phyloP scores from a whole-genome alignment of 2,329 filamentous ascomycete genomes.

The Didymella sp. region DNA sequence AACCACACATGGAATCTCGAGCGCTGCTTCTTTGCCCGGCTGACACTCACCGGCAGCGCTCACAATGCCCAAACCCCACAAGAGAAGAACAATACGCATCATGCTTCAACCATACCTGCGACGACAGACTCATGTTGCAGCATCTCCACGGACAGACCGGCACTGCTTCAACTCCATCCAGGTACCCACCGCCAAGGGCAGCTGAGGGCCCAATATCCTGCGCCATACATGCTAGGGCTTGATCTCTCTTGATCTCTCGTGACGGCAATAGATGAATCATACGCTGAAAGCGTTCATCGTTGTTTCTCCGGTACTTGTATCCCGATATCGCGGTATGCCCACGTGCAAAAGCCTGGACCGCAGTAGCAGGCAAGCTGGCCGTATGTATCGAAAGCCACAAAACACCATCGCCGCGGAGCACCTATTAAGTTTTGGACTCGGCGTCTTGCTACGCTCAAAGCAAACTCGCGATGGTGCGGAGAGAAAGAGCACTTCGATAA shows the following conservation, averaged over 20 bases:
- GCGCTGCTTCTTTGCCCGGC: too few species aligned
- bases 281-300: neutral
- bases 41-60: too few species aligned
- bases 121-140: neutral
- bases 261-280: neutral
- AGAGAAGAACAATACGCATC: too few species aligned
- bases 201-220: conserved; percentile 3
- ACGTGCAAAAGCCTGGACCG: conserved; percentile 19
- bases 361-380: neutral
- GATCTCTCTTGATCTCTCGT: neutral
- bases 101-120: neutral
- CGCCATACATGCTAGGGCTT: conserved; percentile 6
- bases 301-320: conserved; percentile 20
- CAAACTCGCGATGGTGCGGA: neutral
- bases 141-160: conserved; percentile 12
- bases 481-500: neutral
- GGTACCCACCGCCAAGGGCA: conserved; percentile 16
- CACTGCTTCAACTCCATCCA: conserved; percentile 4
- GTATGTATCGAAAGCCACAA: conserved; percentile 11
- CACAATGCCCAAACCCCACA: too few species aligned
- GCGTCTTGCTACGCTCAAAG: neutral
- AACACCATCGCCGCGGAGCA: conserved; percentile 9
- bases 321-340: conserved; percentile 23
- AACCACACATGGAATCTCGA: too few species aligned
- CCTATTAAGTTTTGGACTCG: neutral